Percentiles rank a stretch among this genome's conserved stretches.
Evolutionary conservation across 2,329 filamentous ascomycete genomes (phyloP).

Genomic region (Pseudopithomyces maydicus): DNA sequence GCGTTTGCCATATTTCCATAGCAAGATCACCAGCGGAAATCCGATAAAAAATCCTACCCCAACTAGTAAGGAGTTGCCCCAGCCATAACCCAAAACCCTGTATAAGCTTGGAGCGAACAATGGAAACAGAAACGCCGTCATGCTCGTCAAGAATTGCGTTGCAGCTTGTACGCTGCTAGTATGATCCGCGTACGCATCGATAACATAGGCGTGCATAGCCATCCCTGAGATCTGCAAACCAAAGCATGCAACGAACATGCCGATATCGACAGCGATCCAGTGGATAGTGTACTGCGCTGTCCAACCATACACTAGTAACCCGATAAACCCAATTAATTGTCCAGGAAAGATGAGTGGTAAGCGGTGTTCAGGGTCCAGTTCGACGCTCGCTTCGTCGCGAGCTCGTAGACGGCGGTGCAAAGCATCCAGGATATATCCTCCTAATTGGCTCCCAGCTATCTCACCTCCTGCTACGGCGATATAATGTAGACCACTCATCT

Average conservation of each 20-base stretch:
- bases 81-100: conserved; percentile 42
- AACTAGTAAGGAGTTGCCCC: conserved; percentile 41
- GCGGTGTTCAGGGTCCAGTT: conserved; percentile 41
- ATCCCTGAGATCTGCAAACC: conserved; percentile 40
- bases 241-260: conserved; percentile 51
- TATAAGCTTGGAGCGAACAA: conserved; percentile 46
- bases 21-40: conserved; percentile 48
- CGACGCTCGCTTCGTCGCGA: conserved; percentile 1
- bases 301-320: conserved; percentile 35
- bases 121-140: conserved; percentile 38
- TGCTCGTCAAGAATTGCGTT: conserved; percentile 24
- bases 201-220: conserved; percentile 63
- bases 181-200: conserved; percentile 60
- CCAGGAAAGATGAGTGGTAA: conserved; percentile 27
- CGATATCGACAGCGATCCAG: conserved; percentile 52
- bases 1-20: conserved; percentile 43
- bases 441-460: conserved; percentile 62
- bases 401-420: conserved; percentile 66
- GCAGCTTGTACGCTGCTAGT: conserved; percentile 26
- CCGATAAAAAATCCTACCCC: conserved; percentile 45
- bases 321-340: conserved; percentile 24
- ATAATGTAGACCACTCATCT: conserved; percentile 31
- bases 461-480: conserved; percentile 60
- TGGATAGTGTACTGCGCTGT: conserved; percentile 25
- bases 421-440: conserved; percentile 7